Evolutionary conservation across 768 basidiomycete species (phyloP).

Genomic region (Tricholoma sp.): DNA sequence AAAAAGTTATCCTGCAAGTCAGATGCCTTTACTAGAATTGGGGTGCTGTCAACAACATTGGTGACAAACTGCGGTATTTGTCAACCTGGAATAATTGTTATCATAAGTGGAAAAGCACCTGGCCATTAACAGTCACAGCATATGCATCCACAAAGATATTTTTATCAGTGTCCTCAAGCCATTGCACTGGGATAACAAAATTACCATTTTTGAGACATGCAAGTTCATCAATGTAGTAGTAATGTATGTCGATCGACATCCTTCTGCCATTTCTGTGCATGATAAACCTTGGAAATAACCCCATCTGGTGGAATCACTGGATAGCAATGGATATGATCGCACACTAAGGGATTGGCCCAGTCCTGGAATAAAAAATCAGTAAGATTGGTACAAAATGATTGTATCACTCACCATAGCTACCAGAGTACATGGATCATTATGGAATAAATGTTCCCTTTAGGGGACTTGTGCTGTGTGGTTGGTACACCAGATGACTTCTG

Average conservation of each 20-base stretch:
- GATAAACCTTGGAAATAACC: too few species aligned
- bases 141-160: neutral
- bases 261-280: constrained; percentile 24
- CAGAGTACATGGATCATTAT: neutral
- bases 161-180: constrained; percentile 17
- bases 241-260: constrained; percentile 18
- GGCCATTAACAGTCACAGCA: neutral
- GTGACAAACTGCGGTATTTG: too few species aligned
- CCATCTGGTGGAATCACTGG: constrained; percentile 21
- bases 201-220: constrained; percentile 11
- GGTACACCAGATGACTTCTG: constrained; percentile 9
- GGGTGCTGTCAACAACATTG: too few species aligned
- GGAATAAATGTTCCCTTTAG: too few species aligned
- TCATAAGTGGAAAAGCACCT: neutral
- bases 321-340: constrained; percentile 22
- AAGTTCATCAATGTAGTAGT: constrained; percentile 20
- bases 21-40: too few species aligned
- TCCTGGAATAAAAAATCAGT: constrained; percentile 16
- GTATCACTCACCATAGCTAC: too few species aligned
- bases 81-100: too few species aligned
- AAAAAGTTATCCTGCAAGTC: too few species aligned
- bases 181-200: too few species aligned
- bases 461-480: too few species aligned
- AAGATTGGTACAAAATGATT: too few species aligned
- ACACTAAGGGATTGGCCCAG: constrained; percentile 25